Evolutionary conservation across 805 yeast genomes (phyloP).

Genomic region (Saturnispora dispora): DNA sequence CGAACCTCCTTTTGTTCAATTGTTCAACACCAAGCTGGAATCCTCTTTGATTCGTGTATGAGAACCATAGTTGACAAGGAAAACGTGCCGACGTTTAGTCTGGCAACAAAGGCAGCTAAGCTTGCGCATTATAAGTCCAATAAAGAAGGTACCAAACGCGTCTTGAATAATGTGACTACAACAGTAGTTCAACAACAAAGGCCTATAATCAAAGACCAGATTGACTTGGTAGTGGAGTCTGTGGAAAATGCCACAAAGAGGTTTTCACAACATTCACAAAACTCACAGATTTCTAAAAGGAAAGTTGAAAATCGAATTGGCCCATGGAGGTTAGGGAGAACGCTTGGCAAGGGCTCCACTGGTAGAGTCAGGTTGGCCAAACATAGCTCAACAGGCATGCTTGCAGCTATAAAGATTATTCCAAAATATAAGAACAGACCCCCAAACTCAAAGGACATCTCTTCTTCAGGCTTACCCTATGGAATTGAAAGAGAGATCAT

Average conservation of each 20-base stretch:
- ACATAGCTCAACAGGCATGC: conserved; percentile 57
- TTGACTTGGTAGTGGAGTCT: conserved; percentile 36
- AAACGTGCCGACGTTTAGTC: background rate
- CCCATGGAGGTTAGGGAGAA: conserved; percentile 75
- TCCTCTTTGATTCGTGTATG: background rate
- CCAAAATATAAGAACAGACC: conserved; percentile 35
- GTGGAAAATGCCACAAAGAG: conserved; percentile 31
- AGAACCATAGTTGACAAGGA: background rate
- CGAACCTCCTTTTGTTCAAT: background rate
- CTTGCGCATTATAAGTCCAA: background rate
- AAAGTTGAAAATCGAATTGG: conserved; percentile 45
- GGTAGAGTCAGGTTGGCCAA: conserved; percentile 73
- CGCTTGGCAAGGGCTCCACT: conserved; percentile 76
- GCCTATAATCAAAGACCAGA: conserved; percentile 4
- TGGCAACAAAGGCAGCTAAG: background rate
- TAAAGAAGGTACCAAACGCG: background rate
- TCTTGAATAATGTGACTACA: background rate
- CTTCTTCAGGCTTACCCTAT: conserved; percentile 61
- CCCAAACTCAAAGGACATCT: conserved; percentile 21
- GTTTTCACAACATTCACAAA: conserved; percentile 34
- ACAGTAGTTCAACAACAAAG: background rate
- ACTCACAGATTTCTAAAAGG: conserved; percentile 24
- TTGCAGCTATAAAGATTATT: conserved; percentile 78
- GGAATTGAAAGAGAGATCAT: conserved; percentile 97
- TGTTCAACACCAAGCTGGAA: background rate